Conservation (phyloP, 495 filamentous ascomycete genomes). For the Rhypophila decipiens region DNA sequence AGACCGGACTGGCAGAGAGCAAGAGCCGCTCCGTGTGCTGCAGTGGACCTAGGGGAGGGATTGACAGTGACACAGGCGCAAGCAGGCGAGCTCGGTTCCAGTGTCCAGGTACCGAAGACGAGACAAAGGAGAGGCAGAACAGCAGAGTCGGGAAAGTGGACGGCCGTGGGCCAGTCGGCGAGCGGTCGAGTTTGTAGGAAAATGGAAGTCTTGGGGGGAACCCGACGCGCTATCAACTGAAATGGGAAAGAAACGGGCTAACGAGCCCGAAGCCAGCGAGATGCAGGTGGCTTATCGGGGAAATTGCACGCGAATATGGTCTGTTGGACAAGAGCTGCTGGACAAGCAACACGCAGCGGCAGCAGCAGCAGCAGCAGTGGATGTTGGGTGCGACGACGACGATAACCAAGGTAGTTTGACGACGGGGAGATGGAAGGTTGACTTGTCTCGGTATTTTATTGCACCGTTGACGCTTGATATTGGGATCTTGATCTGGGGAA, state of each 20-base stretch:
- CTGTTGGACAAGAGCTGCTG: background rate
- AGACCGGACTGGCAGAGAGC: too few species aligned
- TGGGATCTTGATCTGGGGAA: too few species aligned
- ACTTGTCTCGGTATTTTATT: background rate
- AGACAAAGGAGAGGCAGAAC: background rate
- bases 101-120: background rate
- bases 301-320: background rate
- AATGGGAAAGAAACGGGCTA: background rate
- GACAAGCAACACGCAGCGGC: conserved; percentile 1
- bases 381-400: background rate
- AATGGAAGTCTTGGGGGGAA: background rate
- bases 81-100: background rate
- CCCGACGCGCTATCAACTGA: background rate
- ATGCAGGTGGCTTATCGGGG: background rate
- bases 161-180: too few species aligned
- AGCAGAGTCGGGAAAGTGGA: too few species aligned
- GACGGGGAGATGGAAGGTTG: too few species aligned
- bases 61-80: background rate
- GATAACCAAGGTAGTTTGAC: background rate
- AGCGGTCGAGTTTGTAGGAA: too few species aligned
- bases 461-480: too few species aligned
- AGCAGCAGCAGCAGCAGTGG: conserved; percentile 3
- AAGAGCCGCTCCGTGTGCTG: background rate
- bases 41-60: background rate
- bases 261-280: background rate